Evolutionary conservation across 352 stramenopile genomes (phyloP).

Genomic region (Phytophthora foliorum): DNA sequence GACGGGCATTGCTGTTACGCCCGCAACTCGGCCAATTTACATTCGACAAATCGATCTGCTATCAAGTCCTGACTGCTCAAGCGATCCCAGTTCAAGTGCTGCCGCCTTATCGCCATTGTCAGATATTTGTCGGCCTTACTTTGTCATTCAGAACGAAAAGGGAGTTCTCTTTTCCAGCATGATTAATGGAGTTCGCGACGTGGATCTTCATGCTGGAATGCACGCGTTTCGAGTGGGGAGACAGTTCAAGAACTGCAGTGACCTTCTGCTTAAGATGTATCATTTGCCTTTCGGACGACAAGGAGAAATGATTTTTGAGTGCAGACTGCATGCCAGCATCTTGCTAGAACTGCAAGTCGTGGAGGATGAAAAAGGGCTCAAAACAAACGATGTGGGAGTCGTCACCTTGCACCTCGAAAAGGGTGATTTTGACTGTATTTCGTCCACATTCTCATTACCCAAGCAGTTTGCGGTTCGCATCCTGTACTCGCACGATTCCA

Average conservation of each 20-base stretch:
- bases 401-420: slow-evolving; percentile 65
- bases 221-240: slow-evolving; percentile 78
- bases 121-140: slow-evolving; percentile 78
- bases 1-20: slow-evolving; percentile 80
- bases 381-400: slow-evolving; percentile 48
- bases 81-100: slow-evolving; percentile 4
- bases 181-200: slow-evolving; percentile 81
- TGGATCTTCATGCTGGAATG: slow-evolving; percentile 58
- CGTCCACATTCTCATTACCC: slow-evolving; percentile 69
- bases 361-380: slow-evolving; percentile 29
- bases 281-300: slow-evolving; percentile 88
- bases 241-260: slow-evolving; percentile 67
- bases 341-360: slow-evolving; percentile 69
- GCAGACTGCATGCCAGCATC: slow-evolving; percentile 74
- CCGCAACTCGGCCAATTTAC: slow-evolving; percentile 75
- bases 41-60: slow-evolving; percentile 82
- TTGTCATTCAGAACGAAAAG: slow-evolving; percentile 89
- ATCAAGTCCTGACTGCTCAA: slow-evolving; percentile 33
- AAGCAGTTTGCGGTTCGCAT: slow-evolving; percentile 75
- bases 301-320: slow-evolving; percentile 86
- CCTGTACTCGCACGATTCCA: slow-evolving; percentile 56
- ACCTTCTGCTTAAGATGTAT: slow-evolving; percentile 89
- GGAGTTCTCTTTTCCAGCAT: slow-evolving; percentile 90
- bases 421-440: slow-evolving; percentile 89
- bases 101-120: slow-evolving; percentile 22